Evolutionary conservation across 2,329 filamentous ascomycete species (phyloP).

Genomic region (Sporothrix globosa): DNA sequence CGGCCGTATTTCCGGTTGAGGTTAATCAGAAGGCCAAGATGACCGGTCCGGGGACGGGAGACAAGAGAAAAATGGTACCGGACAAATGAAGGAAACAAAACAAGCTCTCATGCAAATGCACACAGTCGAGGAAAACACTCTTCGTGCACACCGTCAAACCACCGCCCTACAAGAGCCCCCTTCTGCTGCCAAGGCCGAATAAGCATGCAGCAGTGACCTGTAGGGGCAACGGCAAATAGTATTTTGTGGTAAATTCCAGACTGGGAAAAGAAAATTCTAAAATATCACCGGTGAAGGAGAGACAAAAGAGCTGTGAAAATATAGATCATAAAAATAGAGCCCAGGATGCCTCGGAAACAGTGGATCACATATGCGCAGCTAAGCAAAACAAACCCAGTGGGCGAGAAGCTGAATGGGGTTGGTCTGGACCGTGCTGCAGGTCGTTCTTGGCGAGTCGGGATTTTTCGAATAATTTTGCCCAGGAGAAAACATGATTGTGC

Average conservation of each 20-base stretch:
- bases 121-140: background rate
- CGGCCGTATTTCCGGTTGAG: constrained; percentile 15
- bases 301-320: background rate
- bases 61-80: background rate
- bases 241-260: background rate
- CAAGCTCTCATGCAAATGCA: background rate
- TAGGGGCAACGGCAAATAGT: background rate
- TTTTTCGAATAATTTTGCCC: too few relatives aligned
- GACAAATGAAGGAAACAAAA: background rate
- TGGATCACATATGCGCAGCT: background rate
- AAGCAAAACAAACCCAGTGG: background rate
- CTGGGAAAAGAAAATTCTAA: background rate
- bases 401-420: background rate
- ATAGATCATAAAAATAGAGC: constrained; percentile 10
- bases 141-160: constrained; percentile 5
- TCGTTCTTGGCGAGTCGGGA: background rate
- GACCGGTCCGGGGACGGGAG: background rate
- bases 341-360: background rate
- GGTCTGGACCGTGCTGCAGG: background rate
- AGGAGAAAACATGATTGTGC: too few relatives aligned
- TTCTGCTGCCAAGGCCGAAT: constrained; percentile 21
- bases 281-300: background rate
- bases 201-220: constrained; percentile 23
- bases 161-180: background rate
- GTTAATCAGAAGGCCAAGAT: background rate